Evolutionary conservation across 352 stramenopile genomes (phyloP), one percentile per base, ranked within the genome.

Genomic region (Peronospora destructor): DNA sequence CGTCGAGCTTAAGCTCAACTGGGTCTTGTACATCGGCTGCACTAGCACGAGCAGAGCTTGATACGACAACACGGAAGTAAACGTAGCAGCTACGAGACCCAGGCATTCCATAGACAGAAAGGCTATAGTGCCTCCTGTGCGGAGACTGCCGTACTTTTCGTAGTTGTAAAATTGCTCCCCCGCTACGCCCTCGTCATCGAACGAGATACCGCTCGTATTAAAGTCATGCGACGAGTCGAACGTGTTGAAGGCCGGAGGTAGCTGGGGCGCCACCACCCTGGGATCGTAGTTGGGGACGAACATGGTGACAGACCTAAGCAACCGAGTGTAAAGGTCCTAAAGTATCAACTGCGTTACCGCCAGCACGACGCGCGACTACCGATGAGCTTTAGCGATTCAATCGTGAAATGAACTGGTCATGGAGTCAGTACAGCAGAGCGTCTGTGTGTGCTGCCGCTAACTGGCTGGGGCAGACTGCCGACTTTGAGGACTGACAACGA

Each of bases 131-230:
- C 75, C 75, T 17, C 79, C 79, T 45, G 81, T 75, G 59, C 74
- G 74, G 26, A 86, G 64, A 61, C 66, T 81, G 50, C 70, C 75
- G 49, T 80, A 82, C 61, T 80, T 77, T 30, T 84, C 68, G 46
- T 82, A 73, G 54, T 87, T 84, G 62, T 84, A 87, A 47, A 84
- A 84, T 54, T 85, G 69, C 38, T 83, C 73, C 6, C 78, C 76
- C 0, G 73, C 71, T 36, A 87, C 75, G 48, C 50, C 52, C 13
- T 71, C 40, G 23, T 66, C 59, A 14, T 75, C 62, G 50, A 71
- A 71, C 12, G 59, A 75, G 29, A 37, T 34, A 30, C 50, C 47
- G 28, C 48, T 59, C 26, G 50, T 51, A 25, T 73, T 55, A 17
- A 69, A 73, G 37, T 73, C 56, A 16, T 70, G 30, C 12, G 62